Conservation (phyloP, 179 eudicot genomes). For the Amaranthus tricolor region DNA sequence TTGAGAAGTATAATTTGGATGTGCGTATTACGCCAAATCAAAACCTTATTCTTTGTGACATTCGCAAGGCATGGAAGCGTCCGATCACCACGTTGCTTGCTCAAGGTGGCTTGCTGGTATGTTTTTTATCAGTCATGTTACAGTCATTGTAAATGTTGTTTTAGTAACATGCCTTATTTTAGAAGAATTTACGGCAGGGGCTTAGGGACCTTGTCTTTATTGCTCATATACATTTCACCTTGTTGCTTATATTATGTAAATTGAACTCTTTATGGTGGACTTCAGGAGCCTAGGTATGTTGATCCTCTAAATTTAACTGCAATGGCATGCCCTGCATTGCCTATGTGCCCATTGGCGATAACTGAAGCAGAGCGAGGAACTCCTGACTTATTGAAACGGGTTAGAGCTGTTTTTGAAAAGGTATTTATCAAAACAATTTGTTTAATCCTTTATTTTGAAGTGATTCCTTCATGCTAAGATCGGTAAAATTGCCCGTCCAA, state of each 20-base stretch:
- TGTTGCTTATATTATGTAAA: conserved; percentile 5
- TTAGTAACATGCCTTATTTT: neutral
- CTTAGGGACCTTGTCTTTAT: neutral
- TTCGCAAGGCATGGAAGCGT: conserved; percentile 69
- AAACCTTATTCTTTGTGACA: conserved; percentile 81
- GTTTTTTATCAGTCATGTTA: conserved; percentile 8
- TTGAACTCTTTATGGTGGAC: conserved; percentile 20
- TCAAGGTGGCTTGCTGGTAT: conserved; percentile 84
- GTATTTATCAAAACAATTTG: conserved; percentile 28
- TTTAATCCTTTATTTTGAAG: too few relatives aligned
- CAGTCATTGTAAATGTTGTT: neutral
- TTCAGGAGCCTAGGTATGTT: conserved; percentile 74
- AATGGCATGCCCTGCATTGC: conserved; percentile 98
- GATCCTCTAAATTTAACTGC: conserved; percentile 95
- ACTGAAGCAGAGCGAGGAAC: conserved; percentile 99
- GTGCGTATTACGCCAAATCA: conserved; percentile 95
- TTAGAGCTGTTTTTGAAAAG: conserved; percentile 91
- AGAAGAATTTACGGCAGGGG: neutral
- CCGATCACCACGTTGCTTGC: conserved; percentile 86
- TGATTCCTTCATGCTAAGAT: too few relatives aligned
- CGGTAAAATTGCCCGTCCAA: too few relatives aligned
- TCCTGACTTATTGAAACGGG: conserved; percentile 84
- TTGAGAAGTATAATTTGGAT: conserved; percentile 88
- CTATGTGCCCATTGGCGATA: conserved; percentile 94
- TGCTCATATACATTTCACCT: neutral